A percentile compares a stretch with the other conserved stretches of the same genome.
Evolutionary conservation across 768 basidiomycete species (phyloP).

Genomic region (Clitopilus passeckerianus): DNA sequence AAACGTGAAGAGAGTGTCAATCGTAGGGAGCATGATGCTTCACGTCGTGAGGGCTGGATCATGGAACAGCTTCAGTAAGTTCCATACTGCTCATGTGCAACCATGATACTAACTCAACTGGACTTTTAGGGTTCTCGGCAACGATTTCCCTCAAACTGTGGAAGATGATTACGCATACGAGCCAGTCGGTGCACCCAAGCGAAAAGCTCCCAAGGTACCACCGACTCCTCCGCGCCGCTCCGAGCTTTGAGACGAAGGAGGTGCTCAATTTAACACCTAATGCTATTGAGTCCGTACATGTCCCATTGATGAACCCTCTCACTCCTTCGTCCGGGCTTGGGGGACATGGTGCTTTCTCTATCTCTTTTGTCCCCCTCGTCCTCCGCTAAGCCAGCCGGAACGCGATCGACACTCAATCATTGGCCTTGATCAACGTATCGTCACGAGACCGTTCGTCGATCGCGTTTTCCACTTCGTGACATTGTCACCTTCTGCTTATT

Average conservation of each 20-base stretch:
- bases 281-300: slow-evolving; percentile 69
- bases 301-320: slow-evolving; percentile 44
- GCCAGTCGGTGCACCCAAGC: slow-evolving; percentile 50
- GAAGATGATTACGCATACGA: slow-evolving; percentile 85
- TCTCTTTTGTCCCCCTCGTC: slow-evolving; percentile 73
- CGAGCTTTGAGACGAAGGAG: slow-evolving; percentile 96
- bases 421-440: slow-evolving; percentile 18
- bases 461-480: slow-evolving; percentile 33
- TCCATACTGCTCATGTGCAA: not conserved
- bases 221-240: slow-evolving; percentile 81
- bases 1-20: slow-evolving; percentile 83
- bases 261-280: slow-evolving; percentile 38
- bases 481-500: slow-evolving; percentile 4
- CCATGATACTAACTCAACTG: not conserved
- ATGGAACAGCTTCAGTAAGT: slow-evolving; percentile 90
- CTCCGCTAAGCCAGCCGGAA: slow-evolving; percentile 31
- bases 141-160: slow-evolving; percentile 56
- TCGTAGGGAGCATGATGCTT: slow-evolving; percentile 81
- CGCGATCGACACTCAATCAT: slow-evolving; percentile 29
- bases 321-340: slow-evolving; percentile 90
- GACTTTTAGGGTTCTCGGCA: slow-evolving; percentile 59
- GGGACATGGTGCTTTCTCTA: slow-evolving; percentile 63
- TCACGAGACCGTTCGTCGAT: slow-evolving; percentile 18
- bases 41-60: slow-evolving; percentile 85
- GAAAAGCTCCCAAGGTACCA: slow-evolving; percentile 84